Percentiles rank a stretch among this genome's conserved stretches.
Conservation (phyloP, 805 yeast genomes). For the Schwanniomyces polymorphus region DNA sequence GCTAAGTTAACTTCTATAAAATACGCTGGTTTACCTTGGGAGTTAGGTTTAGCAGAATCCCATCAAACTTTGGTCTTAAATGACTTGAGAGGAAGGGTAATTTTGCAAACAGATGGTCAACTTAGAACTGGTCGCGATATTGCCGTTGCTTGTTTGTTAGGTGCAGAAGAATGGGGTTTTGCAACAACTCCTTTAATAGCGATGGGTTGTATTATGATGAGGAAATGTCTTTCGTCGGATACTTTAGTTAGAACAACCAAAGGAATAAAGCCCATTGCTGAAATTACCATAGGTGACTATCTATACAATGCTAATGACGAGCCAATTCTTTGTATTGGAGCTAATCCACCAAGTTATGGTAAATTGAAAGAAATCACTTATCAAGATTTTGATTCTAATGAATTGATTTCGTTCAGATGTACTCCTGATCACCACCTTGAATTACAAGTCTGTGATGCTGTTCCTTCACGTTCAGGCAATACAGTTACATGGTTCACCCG, state of each 20-base stretch:
- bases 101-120: slow-evolving; percentile 98
- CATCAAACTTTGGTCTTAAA: slow-evolving; percentile 96
- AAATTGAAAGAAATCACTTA: slow-evolving; percentile 4
- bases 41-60: slow-evolving; percentile 95
- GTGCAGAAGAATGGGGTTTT: slow-evolving; percentile 98
- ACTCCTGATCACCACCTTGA: slow-evolving; percentile 1
- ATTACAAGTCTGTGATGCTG: neutral
- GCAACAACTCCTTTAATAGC: slow-evolving; percentile 97
- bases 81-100: slow-evolving; percentile 93
- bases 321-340: slow-evolving; percentile 1
- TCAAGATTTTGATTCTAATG: slow-evolving; percentile 3
- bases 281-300: slow-evolving; percentile 5
- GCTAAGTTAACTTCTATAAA: slow-evolving; percentile 96
- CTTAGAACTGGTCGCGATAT: slow-evolving; percentile 95
- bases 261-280: slow-evolving; percentile 2
- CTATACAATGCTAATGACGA: slow-evolving; percentile 3
- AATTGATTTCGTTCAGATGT: neutral
- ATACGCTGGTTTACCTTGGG: slow-evolving; percentile 99
- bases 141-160: slow-evolving; percentile 92
- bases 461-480: neutral
- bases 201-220: slow-evolving; percentile 96
- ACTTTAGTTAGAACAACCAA: slow-evolving; percentile 2
- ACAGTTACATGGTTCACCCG: neutral
- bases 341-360: neutral
- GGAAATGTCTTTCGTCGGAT: slow-evolving; percentile 45